Conservation (phyloP, 106 monocot species). For the Dactylorhiza incarnata region DNA sequence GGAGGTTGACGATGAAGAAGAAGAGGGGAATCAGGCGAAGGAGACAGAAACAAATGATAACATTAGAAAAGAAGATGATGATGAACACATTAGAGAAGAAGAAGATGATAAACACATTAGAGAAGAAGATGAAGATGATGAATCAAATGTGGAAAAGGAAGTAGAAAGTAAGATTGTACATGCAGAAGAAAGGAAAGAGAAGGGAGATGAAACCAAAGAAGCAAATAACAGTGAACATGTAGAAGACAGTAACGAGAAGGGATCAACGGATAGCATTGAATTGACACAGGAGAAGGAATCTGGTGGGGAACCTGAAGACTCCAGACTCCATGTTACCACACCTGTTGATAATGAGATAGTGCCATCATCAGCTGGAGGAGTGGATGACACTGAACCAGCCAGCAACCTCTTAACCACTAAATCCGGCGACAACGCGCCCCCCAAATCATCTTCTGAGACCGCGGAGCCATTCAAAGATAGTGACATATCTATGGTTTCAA, state of each 20-base stretch:
- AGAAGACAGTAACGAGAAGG: slow-evolving; percentile 9
- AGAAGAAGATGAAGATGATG: neutral
- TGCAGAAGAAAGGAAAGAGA: neutral
- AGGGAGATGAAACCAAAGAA: neutral
- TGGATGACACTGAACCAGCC: slow-evolving; percentile 2
- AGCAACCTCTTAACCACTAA: slow-evolving; percentile 17
- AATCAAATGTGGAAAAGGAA: neutral
- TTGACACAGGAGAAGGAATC: slow-evolving; percentile 9
- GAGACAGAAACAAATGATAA: neutral
- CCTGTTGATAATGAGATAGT: neutral
- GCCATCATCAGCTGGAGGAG: slow-evolving; percentile 6
- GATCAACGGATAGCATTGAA: neutral
- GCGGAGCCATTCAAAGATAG: slow-evolving; percentile 54
- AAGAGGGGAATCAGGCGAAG: slow-evolving; percentile 4
- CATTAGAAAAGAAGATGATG: neutral
- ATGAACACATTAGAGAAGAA: neutral
- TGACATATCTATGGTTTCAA: slow-evolving; percentile 58
- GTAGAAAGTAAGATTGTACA: neutral
- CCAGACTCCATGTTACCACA: slow-evolving; percentile 3
- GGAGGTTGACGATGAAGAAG: slow-evolving; percentile 80
- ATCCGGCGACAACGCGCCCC: slow-evolving; percentile 18
- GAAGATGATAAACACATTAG: no score
- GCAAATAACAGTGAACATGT: neutral
- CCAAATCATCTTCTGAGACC: slow-evolving; percentile 24
- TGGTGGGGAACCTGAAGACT: slow-evolving; percentile 6